Evolutionary conservation across 208 protist species (phyloP), one percentile per base, ranked within the genome.

Genomic region (Crithidia fasciculata): DNA sequence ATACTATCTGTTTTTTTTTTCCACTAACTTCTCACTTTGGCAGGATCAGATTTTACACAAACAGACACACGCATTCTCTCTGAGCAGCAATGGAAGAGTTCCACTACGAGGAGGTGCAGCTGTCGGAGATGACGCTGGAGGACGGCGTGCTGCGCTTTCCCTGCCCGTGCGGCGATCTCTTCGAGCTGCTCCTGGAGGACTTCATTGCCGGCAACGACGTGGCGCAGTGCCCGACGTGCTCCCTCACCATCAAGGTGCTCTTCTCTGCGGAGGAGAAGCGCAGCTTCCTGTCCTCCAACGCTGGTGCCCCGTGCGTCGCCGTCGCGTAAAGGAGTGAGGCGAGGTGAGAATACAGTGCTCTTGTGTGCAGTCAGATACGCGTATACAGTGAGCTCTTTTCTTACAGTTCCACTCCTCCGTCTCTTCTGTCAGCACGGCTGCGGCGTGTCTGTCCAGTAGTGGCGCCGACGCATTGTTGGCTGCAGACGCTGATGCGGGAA

Each of bases 81-180:
- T 15, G 18, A 16, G 6, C 39, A 2, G 18, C 19, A 47, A 94
- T 92, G 86, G 88, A 94, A 45, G 69, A 82, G 49, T 96, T 91
- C 66, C 89, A 96, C 82, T 98, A 98, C 74, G 93, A 98, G 62
- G 90, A 97, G 67, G 92, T 98, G 16, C 39, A 68, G 47, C 81
- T 98, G 61, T 78, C 66, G 18, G 90, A 97, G 44, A 95, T 98
- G 89, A 80, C 65, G 52, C 59, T 95, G 15, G 91, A 97, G 50
- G 84, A 86, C 63, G 81, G 72, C 12, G 74, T 81, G 52, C 81
- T 98, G 56, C 84, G 81, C 37, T 98, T 93, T 60, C 93, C 95
- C 0, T 98, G 95, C 74, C 95, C 95, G 6, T 98, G 95, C 64
- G 95, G 95, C 8, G 95, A 98, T 69, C 75, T 96, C 19, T 98